Percentiles rank a stretch among this genome's conserved stretches.
Evolutionary conservation across 306 rosid species (phyloP).

Genomic region (Inga leiocalycina): DNA sequence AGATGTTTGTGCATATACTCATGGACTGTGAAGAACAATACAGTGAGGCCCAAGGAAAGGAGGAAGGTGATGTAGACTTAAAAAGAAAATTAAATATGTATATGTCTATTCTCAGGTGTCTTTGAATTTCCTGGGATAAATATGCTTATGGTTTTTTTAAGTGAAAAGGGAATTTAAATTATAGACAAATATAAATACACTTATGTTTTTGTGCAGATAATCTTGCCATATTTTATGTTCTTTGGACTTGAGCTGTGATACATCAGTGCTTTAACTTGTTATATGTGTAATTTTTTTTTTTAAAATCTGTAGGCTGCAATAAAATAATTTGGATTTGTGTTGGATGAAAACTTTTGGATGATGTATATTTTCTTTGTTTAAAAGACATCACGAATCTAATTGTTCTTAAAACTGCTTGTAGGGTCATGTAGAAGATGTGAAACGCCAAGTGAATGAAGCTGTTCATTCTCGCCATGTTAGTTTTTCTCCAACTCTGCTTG

Average conservation of each 20-base stretch:
- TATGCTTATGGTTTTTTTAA: not conserved
- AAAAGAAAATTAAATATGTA: not conserved
- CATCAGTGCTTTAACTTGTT: not conserved
- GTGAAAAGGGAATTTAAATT: no score
- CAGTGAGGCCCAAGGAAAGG: not conserved
- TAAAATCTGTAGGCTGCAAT: not conserved
- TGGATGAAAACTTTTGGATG: not conserved
- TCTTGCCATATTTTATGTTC: not conserved
- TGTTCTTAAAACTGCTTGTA: constrained; percentile 45
- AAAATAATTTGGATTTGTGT: constrained; percentile 16
- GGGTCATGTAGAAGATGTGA: constrained; percentile 93
- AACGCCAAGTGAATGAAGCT: constrained; percentile 91
- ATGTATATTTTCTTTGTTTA: not conserved
- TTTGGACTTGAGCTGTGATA: not conserved
- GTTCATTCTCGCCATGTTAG: constrained; percentile 91
- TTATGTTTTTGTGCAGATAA: not conserved
- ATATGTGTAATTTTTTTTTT: not conserved
- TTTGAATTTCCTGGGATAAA: not conserved
- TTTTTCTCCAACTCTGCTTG: constrained; percentile 39
- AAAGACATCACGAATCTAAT: constrained; percentile 17
- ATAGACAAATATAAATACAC: not conserved
- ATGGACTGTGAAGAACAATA: not conserved
- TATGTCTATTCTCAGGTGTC: not conserved
- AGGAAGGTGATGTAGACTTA: not conserved
- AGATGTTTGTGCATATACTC: not conserved